Evolutionary conservation across 2,329 filamentous ascomycete genomes (phyloP).

Genomic region (Trichoderma sp.): DNA sequence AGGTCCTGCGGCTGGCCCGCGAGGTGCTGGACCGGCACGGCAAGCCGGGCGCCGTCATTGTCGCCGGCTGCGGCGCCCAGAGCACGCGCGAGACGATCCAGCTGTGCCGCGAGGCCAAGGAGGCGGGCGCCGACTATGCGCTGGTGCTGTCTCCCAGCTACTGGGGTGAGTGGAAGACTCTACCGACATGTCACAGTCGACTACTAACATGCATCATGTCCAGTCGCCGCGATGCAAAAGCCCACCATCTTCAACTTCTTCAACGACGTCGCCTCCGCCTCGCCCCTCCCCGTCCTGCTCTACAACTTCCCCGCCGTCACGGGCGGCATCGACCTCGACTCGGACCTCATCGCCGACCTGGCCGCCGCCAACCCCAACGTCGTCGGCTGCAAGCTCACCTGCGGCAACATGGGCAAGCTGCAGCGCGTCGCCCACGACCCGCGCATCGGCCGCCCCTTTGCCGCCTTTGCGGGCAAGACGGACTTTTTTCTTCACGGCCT

Average conservation of each 20-base stretch:
- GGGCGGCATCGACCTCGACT: slow-evolving; percentile 62
- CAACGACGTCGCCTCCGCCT: slow-evolving; percentile 60
- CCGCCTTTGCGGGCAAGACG: slow-evolving; percentile 44
- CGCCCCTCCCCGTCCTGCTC: slow-evolving; percentile 63
- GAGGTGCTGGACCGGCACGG: slow-evolving; percentile 19
- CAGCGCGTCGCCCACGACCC: slow-evolving; percentile 51
- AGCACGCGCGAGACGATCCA: slow-evolving; percentile 75
- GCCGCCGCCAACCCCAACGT: slow-evolving; percentile 57
- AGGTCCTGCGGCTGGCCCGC: slow-evolving; percentile 65
- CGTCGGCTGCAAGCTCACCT: slow-evolving; percentile 66
- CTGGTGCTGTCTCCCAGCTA: slow-evolving; percentile 78
- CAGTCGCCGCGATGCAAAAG: slow-evolving; percentile 35
- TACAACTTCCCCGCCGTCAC: slow-evolving; percentile 69
- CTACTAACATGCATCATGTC: neutral
- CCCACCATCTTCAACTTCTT: slow-evolving; percentile 48
- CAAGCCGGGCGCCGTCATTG: slow-evolving; percentile 46
- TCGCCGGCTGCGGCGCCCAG: slow-evolving; percentile 75
- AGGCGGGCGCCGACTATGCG: slow-evolving; percentile 73
- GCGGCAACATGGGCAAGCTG: slow-evolving; percentile 67
- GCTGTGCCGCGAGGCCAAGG: slow-evolving; percentile 69
- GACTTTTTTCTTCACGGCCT: slow-evolving; percentile 48
- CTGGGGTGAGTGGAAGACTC: slow-evolving; percentile 66
- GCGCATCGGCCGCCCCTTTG: slow-evolving; percentile 36
- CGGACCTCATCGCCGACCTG: slow-evolving; percentile 59
- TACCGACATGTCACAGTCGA: neutral